These are phyloP conservation scores for Leccinellum rugosiceps DNA, from an alignment of 768 basidiomycete genomes.

Conservation along the genomic window DNA sequence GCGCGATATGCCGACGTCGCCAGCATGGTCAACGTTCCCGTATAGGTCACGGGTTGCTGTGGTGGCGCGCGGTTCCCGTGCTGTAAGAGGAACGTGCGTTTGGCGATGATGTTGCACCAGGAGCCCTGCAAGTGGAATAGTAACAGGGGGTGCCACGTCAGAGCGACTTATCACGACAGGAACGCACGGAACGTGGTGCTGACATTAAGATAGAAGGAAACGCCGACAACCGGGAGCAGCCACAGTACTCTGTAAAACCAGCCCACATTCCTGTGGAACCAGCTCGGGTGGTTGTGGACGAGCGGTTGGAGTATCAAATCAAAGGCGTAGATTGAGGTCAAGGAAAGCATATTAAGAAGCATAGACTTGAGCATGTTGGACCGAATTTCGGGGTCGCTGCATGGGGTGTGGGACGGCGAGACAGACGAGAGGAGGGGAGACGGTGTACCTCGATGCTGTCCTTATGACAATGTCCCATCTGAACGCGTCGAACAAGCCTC, in stretches of 20 bases:
- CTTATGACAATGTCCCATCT: constrained; percentile 65
- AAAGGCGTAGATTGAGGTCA: constrained; percentile 74
- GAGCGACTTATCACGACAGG: constrained; percentile 8
- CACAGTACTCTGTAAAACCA: constrained; percentile 78
- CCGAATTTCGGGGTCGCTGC: constrained; percentile 74
- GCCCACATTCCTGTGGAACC: constrained; percentile 69
- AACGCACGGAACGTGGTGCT: constrained; percentile 26
- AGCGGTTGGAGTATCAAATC: constrained; percentile 69
- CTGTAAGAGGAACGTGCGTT: constrained; percentile 67
- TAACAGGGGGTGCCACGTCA: constrained; percentile 5
- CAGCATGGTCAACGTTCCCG: constrained; percentile 66
- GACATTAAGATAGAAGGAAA: constrained; percentile 82
- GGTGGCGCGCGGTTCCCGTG: constrained; percentile 58
- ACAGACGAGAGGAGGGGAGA: constrained; percentile 5
- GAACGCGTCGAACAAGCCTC: constrained; percentile 67
- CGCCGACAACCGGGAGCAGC: constrained; percentile 73
- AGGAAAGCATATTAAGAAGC: constrained; percentile 66
- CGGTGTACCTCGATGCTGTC: constrained; percentile 55
- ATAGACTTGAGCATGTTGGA: constrained; percentile 72
- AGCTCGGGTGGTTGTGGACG: constrained; percentile 56
- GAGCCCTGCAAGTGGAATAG: constrained; percentile 47
- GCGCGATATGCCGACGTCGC: constrained; percentile 80
- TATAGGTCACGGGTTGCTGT: constrained; percentile 57
- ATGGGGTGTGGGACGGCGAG: constrained; percentile 10
- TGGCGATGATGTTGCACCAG: constrained; percentile 77